Base-by-base conservation (phyloP, 192 early-diverging fungal genomes). In the Backusella liffmaniae region DNA sequence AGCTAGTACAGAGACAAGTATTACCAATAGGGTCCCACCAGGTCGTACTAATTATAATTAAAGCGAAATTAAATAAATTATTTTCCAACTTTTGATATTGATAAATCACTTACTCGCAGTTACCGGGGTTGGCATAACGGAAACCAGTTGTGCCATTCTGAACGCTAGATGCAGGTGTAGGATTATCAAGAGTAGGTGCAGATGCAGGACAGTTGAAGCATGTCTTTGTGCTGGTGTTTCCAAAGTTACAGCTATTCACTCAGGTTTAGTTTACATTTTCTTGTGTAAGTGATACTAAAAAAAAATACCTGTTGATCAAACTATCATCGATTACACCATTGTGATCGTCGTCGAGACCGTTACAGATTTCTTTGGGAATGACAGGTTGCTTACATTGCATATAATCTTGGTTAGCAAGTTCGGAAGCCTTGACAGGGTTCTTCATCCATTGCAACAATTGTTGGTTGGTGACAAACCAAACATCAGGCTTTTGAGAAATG, bases 391-490 rank as follows among this genome's bases (percentile, higher is more conserved):
- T 49, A 80, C 92, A 92, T 53, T 82, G 77, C 89, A 94, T 92
- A 80, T 93, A 91, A 7, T 84, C 77, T 68, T 93, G 91, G 1
- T 74, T 42, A 26, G 81, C 87, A 29, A 94, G 76, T 73, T 94
- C 79, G 46, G 81, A 80, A 13, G 88, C 90, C 0, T 91, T 90
- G 5, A 94, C 92, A n/a, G 92, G 92, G 75, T 94, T 92, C 83
- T 92, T 84, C 88, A 93, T 92, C 84, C 90, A 94, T 73, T 89
- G 74, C 15, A 94, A 75, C 39, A 94, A 46, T 75, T 94, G 92
- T 51, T 85, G 84, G 72, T 85, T 86, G 30, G 90, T 94, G n/a
- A 94, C 88, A 81, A 93, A 89, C 90, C 91, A 94, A 4, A 90
- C 89, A 79, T 94, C 87, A 8, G 82, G 80, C 46, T 87, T 78